Evolutionary conservation across 495 filamentous ascomycete genomes (phyloP), one percentile per base, ranked within the genome.

Genomic region (Xylaria nigripes): DNA sequence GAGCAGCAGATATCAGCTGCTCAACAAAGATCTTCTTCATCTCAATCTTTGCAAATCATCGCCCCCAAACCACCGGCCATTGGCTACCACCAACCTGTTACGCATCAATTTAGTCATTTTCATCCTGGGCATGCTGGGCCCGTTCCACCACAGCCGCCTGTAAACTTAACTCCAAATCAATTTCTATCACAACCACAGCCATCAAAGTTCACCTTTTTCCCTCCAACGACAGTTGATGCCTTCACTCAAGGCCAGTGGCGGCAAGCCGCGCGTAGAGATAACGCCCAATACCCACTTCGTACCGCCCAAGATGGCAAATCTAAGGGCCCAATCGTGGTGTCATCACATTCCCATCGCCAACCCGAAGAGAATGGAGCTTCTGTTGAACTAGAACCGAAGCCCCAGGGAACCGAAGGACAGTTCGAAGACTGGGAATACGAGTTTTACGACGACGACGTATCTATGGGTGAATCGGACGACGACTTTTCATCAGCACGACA

Each of bases 371-470:
- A 53, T 27, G 59, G 59, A 47, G 56, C 52, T 23, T 62, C 62
- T 29, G 51, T 49, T 21, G 56, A 52, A 44, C 55, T 48, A 6
- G 61, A 61, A 45, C 45, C 45, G 34, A 53, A 54, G 30, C 43
- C 34, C 4, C 48, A 46, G 3, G n/a, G n/a, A 3, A 19, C 10
- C 8, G 51, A 23, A 27, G 21, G 27, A 8, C 22, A 12, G 12
- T 23, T 51, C 22, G 61, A 61, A 15, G 63, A 72, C 21, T 68
- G 67, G 51, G 70, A 61, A 34, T 75, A 73, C 41, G 70, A 69
- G 48, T 61, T 72, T 42, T 82, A 84, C 2, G 86, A 89, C 48
- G 85, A 89, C 51, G 87, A 91, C 51, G 78, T 75, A 22, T 74
- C 74, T 0, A 76, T 80, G 54, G 73, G 71, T 13, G 78, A 85